Conservation (phyloP, 176 grass and related monocot species). For the Bothriochloa decipiens region DNA sequence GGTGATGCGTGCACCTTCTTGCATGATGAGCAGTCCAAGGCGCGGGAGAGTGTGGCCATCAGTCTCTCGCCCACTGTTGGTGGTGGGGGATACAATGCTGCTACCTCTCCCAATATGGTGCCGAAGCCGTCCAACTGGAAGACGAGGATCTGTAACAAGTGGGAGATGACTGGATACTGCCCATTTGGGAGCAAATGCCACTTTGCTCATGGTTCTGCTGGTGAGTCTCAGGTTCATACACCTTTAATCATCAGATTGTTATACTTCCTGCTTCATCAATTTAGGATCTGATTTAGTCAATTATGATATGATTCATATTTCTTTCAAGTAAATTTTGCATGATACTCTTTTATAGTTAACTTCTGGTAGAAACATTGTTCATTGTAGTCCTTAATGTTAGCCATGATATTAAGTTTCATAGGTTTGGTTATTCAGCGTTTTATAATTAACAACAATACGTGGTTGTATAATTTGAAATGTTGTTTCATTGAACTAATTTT, state of each 20-base stretch:
- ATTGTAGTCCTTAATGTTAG: background rate
- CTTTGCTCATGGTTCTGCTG: conserved; percentile 93
- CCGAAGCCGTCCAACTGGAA: conserved; percentile 99
- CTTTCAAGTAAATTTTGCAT: background rate
- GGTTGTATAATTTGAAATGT: background rate
- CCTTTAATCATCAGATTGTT: conserved; percentile 11
- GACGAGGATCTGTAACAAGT: conserved; percentile 98
- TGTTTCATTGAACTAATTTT: conserved; percentile 18
- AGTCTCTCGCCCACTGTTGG: conserved; percentile 80
- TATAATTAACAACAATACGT: background rate
- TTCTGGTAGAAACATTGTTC: conserved; percentile 5
- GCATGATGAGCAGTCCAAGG: conserved; percentile 94
- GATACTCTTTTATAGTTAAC: background rate
- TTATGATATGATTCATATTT: background rate
- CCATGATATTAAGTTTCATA: background rate
- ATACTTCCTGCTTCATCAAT: background rate
- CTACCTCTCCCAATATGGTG: conserved; percentile 12
- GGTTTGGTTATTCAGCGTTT: background rate
- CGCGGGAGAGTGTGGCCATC: conserved; percentile 88
- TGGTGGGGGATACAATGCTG: conserved; percentile 47
- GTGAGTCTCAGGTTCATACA: conserved; percentile 45
- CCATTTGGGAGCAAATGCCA: conserved; percentile 97
- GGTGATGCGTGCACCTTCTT: conserved; percentile 90
- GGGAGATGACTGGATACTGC: conserved; percentile 99
- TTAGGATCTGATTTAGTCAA: background rate